phyloP scores from a whole-genome alignment of 2,329 filamentous ascomycete species.

The Metarhizium anisopliae region DNA sequence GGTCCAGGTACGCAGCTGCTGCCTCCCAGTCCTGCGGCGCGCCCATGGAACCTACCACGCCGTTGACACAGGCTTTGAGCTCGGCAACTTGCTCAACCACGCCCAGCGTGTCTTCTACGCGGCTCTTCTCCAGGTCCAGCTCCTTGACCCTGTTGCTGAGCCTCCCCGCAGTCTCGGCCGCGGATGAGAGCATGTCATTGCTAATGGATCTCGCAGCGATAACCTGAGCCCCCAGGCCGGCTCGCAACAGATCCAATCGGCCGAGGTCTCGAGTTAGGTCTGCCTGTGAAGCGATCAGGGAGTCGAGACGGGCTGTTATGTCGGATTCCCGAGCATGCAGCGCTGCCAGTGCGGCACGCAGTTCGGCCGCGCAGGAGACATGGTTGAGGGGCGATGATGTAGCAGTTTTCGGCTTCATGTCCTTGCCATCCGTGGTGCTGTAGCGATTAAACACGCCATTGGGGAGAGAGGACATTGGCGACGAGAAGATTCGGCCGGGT shows the following conservation, averaged over 20 bases:
- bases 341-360: conserved; percentile 65
- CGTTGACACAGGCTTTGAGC: conserved; percentile 91
- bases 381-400: conserved; percentile 44
- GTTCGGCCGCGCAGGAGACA: conserved; percentile 67
- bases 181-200: conserved; percentile 82
- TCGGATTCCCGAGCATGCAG: conserved; percentile 68
- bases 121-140: conserved; percentile 82
- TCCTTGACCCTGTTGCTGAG: conserved; percentile 81
- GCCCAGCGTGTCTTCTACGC: conserved; percentile 80
- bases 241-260: conserved; percentile 80
- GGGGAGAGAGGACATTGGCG: conserved; percentile 38
- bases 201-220: conserved; percentile 75
- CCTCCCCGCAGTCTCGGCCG: conserved; percentile 74
- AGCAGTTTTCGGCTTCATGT: conserved; percentile 16
- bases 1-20: conserved; percentile 78
- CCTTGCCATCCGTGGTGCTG: conserved; percentile 20
- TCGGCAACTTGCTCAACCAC: conserved; percentile 96
- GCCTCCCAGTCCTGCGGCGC: conserved; percentile 98
- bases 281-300: conserved; percentile 71
- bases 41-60: conserved; percentile 92
- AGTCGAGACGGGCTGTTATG: conserved; percentile 66
- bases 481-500: conserved; percentile 25
- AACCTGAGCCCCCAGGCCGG: conserved; percentile 78
- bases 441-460: conserved; percentile 33
- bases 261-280: conserved; percentile 80